A percentile compares a stretch with the other conserved stretches of the same genome.
These are phyloP conservation scores for Parasarocladium wereldwijsianum DNA, from an alignment of 2,329 filamentous ascomycete species.

Conservation along the genomic window DNA sequence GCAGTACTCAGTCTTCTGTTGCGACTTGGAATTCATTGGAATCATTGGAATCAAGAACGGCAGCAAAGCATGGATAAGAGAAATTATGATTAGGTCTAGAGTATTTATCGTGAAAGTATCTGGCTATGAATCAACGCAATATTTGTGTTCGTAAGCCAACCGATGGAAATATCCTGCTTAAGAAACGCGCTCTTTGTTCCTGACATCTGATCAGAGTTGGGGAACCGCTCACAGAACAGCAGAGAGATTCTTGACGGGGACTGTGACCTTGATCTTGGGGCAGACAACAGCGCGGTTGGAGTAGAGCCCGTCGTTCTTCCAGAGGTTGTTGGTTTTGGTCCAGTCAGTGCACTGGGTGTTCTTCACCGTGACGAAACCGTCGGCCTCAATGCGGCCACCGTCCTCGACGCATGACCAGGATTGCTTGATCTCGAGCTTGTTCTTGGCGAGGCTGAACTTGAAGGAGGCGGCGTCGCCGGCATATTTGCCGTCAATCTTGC, in stretches of 20 bases:
- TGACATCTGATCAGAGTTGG: background rate
- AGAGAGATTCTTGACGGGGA: conserved; percentile 12
- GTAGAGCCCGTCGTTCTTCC: conserved; percentile 17
- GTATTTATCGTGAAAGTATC: too few species aligned
- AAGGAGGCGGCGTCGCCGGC: conserved; percentile 21
- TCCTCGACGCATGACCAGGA: conserved; percentile 32
- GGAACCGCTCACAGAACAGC: conserved; percentile 8
- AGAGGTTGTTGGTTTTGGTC: conserved; percentile 14
- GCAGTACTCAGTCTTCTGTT: too few species aligned
- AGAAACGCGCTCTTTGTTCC: too few species aligned
- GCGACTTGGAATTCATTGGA: too few species aligned
- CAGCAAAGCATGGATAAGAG: too few species aligned
- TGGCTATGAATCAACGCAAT: too few species aligned
- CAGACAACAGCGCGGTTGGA: conserved; percentile 15
- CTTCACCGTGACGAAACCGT: conserved; percentile 12
- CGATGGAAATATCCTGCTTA: too few species aligned
- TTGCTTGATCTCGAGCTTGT: conserved; percentile 28
- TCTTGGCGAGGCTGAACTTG: conserved; percentile 21
- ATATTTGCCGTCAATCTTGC: conserved; percentile 14
- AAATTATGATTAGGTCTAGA: too few species aligned
- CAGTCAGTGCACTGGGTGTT: conserved; percentile 12
- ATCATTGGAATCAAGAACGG: too few species aligned
- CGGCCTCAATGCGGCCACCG: conserved; percentile 14
- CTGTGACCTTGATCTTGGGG: conserved; percentile 10
- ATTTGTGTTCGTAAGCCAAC: too few species aligned